A percentile compares a stretch with the other conserved stretches of the same genome.
Evolutionary conservation across 1,284 basidiomycete genomes (phyloP).

Genomic region (Moesziomyces sp.): DNA sequence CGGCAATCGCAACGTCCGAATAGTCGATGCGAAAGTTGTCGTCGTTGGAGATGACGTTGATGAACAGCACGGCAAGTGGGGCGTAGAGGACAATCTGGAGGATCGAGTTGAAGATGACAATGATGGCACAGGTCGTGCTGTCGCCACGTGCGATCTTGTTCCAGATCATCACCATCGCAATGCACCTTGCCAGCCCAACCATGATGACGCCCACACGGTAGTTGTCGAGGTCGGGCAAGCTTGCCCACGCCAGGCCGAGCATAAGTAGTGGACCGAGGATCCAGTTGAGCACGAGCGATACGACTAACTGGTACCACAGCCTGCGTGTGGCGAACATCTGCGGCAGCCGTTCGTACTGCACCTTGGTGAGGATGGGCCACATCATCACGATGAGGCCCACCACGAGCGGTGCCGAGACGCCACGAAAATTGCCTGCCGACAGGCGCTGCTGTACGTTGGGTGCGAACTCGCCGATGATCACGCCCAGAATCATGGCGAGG

Average conservation of each 20-base stretch:
- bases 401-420: conserved; percentile 64
- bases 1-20: conserved; percentile 77
- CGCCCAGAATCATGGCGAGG: conserved; percentile 81
- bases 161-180: conserved; percentile 69
- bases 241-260: conserved; percentile 85
- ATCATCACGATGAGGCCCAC: conserved; percentile 80
- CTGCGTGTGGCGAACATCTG: conserved; percentile 73
- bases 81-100: conserved; percentile 83
- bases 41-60: conserved; percentile 74
- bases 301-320: conserved; percentile 78
- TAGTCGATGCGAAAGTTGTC: conserved; percentile 74
- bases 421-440: conserved; percentile 62
- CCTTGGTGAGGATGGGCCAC: conserved; percentile 82
- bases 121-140: conserved; percentile 78
- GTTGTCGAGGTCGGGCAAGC: conserved; percentile 75
- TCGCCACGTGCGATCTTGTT: conserved; percentile 82
- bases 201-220: conserved; percentile 73
- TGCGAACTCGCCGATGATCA: conserved; percentile 75
- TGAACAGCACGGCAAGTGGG: conserved; percentile 79
- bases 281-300: conserved; percentile 85
- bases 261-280: conserved; percentile 80
- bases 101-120: conserved; percentile 73
- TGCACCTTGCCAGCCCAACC: conserved; percentile 73
- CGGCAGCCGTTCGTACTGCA: conserved; percentile 78
- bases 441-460: conserved; percentile 52